These are phyloP conservation scores for Cercis canadensis DNA, from an alignment of 306 rosid species.

Conservation along the genomic window DNA sequence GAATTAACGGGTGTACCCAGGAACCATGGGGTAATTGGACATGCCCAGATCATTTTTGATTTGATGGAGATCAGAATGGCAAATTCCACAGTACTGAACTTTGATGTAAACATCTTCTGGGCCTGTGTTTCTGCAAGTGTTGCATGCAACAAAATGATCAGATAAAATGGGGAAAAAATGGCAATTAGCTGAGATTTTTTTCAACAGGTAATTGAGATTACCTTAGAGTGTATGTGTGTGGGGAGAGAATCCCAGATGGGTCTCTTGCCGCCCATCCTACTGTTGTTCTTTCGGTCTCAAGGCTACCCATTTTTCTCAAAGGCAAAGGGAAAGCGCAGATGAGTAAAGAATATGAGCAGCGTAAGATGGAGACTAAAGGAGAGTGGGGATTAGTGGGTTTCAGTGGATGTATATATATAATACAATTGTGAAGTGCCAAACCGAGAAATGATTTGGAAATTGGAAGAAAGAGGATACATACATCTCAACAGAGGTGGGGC, in stretches of 20 bases:
- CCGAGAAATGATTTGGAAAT: background rate
- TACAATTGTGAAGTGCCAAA: background rate
- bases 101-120: conserved; percentile 82
- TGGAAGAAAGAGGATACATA: background rate
- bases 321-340: background rate
- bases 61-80: conserved; percentile 86
- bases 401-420: background rate
- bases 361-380: background rate
- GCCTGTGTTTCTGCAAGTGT: conserved; percentile 71
- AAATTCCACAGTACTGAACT: conserved; percentile 79
- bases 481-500: background rate
- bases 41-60: conserved; percentile 82
- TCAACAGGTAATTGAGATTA: background rate
- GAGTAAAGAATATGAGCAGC: background rate
- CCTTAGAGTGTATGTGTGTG: conserved; percentile 76
- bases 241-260: conserved; percentile 91
- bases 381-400: background rate
- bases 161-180: background rate
- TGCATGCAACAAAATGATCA: background rate
- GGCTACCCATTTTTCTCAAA: conserved; percentile 55
- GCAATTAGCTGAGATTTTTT: too few species aligned
- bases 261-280: conserved; percentile 88
- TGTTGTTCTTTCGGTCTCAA: conserved; percentile 60
- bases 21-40: conserved; percentile 93
- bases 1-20: conserved; percentile 54